Conservation (phyloP, 108 stramenopile species). For the Skeletonema marinoi region DNA sequence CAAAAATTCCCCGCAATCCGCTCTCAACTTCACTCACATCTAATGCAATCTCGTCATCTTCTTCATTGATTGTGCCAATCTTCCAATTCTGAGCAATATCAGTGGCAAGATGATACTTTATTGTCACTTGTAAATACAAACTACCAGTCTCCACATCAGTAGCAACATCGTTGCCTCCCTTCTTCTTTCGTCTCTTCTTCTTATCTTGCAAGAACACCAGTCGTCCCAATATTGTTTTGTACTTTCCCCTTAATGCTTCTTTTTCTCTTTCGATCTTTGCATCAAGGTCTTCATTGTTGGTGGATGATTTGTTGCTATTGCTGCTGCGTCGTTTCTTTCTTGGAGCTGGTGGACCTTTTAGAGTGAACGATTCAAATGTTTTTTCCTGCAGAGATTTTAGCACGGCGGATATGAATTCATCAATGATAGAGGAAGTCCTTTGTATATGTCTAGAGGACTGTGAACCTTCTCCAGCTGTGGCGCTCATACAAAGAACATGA, state of each 20-base stretch:
- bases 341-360: slow-evolving; percentile 31
- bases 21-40: slow-evolving; percentile 25
- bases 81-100: slow-evolving; percentile 76
- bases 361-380: slow-evolving; percentile 35
- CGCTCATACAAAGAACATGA: neutral
- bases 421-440: neutral
- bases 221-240: slow-evolving; percentile 31
- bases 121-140: slow-evolving; percentile 62
- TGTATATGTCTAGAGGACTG: neutral
- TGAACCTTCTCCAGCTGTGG: neutral
- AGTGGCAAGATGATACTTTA: slow-evolving; percentile 83
- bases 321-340: neutral
- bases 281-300: neutral
- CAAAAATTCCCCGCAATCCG: slow-evolving; percentile 34
- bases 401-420: slow-evolving; percentile 28
- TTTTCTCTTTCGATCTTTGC: slow-evolving; percentile 1
- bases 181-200: slow-evolving; percentile 18
- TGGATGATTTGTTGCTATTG: slow-evolving; percentile 7
- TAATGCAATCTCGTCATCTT: neutral
- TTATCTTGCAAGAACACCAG: slow-evolving; percentile 36
- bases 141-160: neutral
- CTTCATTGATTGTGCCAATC: neutral
- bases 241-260: slow-evolving; percentile 36
- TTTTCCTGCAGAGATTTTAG: slow-evolving; percentile 19
- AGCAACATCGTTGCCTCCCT: neutral